A percentile compares a stretch with the other conserved stretches of the same genome.
These are phyloP conservation scores for Exophiala sp. DNA, from an alignment of 2,329 filamentous ascomycete species.

Conservation along the genomic window DNA sequence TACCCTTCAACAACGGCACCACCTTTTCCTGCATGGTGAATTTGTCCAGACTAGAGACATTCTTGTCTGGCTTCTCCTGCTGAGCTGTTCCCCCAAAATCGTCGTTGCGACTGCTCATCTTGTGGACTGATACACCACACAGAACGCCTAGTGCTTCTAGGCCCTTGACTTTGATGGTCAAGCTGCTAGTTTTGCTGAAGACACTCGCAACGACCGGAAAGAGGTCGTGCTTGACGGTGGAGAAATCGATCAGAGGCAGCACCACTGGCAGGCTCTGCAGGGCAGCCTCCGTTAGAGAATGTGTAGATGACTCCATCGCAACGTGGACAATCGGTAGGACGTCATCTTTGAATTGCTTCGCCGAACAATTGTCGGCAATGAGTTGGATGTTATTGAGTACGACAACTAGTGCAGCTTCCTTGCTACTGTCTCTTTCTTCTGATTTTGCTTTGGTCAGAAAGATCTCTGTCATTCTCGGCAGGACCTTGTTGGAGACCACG, in stretches of 20 bases:
- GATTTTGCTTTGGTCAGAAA: slow-evolving; percentile 62
- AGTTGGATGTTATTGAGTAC: slow-evolving; percentile 77
- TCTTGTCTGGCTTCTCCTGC: slow-evolving; percentile 48
- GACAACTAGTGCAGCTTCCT: slow-evolving; percentile 88
- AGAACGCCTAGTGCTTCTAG: slow-evolving; percentile 86
- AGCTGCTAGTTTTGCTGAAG: slow-evolving; percentile 87
- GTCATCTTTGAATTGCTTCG: slow-evolving; percentile 94
- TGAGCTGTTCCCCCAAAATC: slow-evolving; percentile 68
- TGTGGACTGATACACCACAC: slow-evolving; percentile 68
- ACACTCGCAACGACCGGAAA: slow-evolving; percentile 89
- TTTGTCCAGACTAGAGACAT: slow-evolving; percentile 83
- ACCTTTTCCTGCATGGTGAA: slow-evolving; percentile 99
- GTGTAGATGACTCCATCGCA: slow-evolving; percentile 83
- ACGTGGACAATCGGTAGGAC: slow-evolving; percentile 81
- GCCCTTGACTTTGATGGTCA: slow-evolving; percentile 90
- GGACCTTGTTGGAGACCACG: slow-evolving; percentile 77
- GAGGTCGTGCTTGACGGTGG: slow-evolving; percentile 92
- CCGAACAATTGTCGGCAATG: slow-evolving; percentile 75
- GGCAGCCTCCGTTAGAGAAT: slow-evolving; percentile 81
- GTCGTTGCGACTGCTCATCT: slow-evolving; percentile 68
- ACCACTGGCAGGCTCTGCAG: slow-evolving; percentile 73
- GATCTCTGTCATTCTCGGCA: slow-evolving; percentile 78
- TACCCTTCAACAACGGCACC: slow-evolving; percentile 80
- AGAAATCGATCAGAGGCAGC: slow-evolving; percentile 89
- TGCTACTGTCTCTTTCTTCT: slow-evolving; percentile 71